These are phyloP conservation scores for Cucumis hystrix DNA, from an alignment of 306 rosid species.

Conservation along the genomic window DNA sequence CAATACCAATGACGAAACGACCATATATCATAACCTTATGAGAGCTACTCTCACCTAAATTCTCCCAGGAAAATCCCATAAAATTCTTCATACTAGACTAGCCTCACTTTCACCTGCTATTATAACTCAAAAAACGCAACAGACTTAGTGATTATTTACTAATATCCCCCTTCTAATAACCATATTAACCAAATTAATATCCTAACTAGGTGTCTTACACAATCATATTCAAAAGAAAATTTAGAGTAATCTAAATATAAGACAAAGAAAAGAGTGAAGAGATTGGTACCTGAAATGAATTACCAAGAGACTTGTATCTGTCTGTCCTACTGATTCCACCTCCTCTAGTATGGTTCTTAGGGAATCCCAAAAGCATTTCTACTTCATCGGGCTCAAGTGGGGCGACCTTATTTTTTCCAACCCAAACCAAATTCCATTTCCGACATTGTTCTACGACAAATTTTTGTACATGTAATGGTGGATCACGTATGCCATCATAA, in stretches of 20 bases:
- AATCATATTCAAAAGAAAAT: neutral
- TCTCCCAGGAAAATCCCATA: too few relatives aligned
- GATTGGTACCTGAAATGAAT: constrained; percentile 74
- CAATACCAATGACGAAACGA: too few relatives aligned
- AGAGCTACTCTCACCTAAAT: too few relatives aligned
- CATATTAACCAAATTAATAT: too few relatives aligned
- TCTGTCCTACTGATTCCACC: constrained; percentile 97
- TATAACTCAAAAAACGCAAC: too few relatives aligned
- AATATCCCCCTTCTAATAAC: too few relatives aligned
- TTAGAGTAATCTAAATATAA: neutral
- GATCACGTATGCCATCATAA: constrained; percentile 36
- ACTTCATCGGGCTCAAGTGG: constrained; percentile 92
- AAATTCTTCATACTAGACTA: too few relatives aligned
- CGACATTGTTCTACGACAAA: constrained; percentile 64
- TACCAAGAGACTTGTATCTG: constrained; percentile 84
- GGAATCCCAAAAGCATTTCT: constrained; percentile 77
- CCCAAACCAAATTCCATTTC: constrained; percentile 97
- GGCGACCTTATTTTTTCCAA: constrained; percentile 91
- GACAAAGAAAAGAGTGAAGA: neutral
- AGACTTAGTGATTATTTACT: too few relatives aligned
- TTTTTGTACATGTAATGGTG: constrained; percentile 40
- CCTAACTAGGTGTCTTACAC: too few relatives aligned
- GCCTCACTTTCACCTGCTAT: too few relatives aligned
- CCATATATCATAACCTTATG: too few relatives aligned
- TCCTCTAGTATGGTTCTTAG: constrained; percentile 91